Conservation (phyloP, 2,329 filamentous ascomycete genomes). For the Aspergillus persii region DNA sequence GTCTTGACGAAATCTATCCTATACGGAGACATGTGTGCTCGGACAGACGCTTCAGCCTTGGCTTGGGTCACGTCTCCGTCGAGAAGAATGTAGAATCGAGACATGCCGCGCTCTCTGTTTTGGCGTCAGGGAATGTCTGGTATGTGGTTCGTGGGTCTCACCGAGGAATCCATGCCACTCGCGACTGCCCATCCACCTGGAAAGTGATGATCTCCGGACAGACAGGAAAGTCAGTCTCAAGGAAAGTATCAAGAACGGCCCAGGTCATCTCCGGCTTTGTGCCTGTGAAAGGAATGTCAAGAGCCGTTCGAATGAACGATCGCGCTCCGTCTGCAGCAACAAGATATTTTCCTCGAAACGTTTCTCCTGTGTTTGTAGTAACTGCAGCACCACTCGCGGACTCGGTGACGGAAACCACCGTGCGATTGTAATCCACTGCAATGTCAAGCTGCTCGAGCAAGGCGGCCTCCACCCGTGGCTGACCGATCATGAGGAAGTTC, state of each 20-base stretch:
- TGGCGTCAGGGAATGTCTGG: not conserved
- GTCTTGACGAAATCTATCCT: not conserved
- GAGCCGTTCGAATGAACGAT: slow-evolving; percentile 1
- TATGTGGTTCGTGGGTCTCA: not conserved
- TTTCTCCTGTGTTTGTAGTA: not conserved
- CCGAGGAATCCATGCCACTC: slow-evolving; percentile 6
- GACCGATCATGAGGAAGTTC: slow-evolving; percentile 7
- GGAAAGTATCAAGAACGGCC: slow-evolving; percentile 2
- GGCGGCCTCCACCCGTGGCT: slow-evolving; percentile 1
- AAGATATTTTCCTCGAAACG: not conserved
- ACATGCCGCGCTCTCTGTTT: slow-evolving; percentile 1
- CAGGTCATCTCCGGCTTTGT: slow-evolving; percentile 8
- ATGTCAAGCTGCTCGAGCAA: slow-evolving; percentile 1
- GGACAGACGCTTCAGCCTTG: not conserved
- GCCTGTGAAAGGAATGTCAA: slow-evolving; percentile 2
- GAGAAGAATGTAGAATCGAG: slow-evolving; percentile 1
- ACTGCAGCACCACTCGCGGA: not conserved
- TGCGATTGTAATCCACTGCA: not conserved
- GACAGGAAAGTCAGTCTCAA: not conserved
- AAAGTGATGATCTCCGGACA: slow-evolving; percentile 6
- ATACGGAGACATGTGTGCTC: slow-evolving; percentile 1
- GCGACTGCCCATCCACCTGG: slow-evolving; percentile 1
- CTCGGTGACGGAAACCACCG: not conserved
- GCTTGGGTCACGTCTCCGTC: slow-evolving; percentile 1
- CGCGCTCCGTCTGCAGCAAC: slow-evolving; percentile 5